Evolutionary conservation across 495 filamentous ascomycete genomes (phyloP), one percentile per base, ranked within the genome.

Genomic region (Xylaria longipes): DNA sequence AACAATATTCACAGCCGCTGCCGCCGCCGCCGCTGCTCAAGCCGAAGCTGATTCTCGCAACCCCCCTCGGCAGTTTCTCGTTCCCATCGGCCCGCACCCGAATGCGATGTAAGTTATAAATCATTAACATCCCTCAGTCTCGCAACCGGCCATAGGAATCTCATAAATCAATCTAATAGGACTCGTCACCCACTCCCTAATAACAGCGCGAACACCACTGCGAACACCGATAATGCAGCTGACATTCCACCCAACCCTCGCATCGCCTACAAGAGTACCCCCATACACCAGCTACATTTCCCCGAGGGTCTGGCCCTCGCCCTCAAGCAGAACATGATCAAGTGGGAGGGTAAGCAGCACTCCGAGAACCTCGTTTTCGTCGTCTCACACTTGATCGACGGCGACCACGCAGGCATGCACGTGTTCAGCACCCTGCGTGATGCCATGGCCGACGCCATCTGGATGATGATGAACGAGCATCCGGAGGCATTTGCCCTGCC

Each of bases 241-340:
- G 25, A 31, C 12, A 39, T n/a, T 14, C 41, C 15, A 56, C 14
- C 64, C 33, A 41, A 43, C 65, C 65, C 22, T 17, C n/a, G n/a
- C 39, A 69, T 60, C 39, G 66, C 66, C 8, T 69, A 60, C 66
- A 69, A 60, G 37, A 58, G 39, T 25, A 69, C 66, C 5, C 66
- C 66, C 11, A 5, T 60, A 4, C 54, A 45, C 39, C 66, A 69
- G 14, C 66, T 69, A 0, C 29, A 69, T 14, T 69, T 58, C 39
- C 27, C 66, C 39, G 41, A 69, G 29, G 39, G n/a, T 9, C 31
- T 69, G 9, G 17, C 48, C 5, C 37, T 60, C 1, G 37, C 37
- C 4, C 37, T 69, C 20, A 43, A 48, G 52, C 35, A 61, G 41
- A 58, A 48, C 11, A 14, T 39, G n/a, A 35, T 27, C 20, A 46